Evolutionary conservation across 805 yeast species (phyloP).

Genomic region (Komagataella kurtzmanii): DNA sequence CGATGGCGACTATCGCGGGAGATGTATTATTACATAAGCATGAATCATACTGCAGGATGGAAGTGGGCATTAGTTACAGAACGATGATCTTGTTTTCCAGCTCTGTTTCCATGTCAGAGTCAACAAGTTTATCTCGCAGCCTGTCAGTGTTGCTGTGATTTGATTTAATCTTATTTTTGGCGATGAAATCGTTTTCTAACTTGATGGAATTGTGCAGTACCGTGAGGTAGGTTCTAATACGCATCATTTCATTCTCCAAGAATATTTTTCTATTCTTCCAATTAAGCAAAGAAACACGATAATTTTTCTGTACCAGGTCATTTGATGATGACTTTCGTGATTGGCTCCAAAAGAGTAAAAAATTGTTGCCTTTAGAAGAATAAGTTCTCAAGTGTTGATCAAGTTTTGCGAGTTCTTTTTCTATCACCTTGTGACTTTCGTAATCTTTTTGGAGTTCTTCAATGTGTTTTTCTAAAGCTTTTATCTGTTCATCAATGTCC

Average conservation of each 20-base stretch:
- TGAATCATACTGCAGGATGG: no score
- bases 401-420: slow-evolving; percentile 10
- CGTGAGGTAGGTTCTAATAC: slow-evolving; percentile 30
- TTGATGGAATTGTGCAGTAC: slow-evolving; percentile 33
- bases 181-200: slow-evolving; percentile 21
- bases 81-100: neutral
- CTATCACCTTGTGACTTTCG: slow-evolving; percentile 27
- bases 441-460: slow-evolving; percentile 22
- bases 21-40: neutral
- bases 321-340: slow-evolving; percentile 10
- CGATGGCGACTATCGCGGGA: neutral
- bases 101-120: neutral
- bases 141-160: slow-evolving; percentile 1
- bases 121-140: neutral
- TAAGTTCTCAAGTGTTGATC: neutral
- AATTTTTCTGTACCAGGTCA: slow-evolving; percentile 13
- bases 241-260: slow-evolving; percentile 28
- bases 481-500: slow-evolving; percentile 23
- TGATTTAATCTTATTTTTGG: neutral
- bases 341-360: neutral
- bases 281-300: slow-evolving; percentile 22
- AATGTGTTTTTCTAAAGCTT: slow-evolving; percentile 24
- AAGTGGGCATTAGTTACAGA: no score
- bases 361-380: neutral
- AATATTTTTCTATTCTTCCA: slow-evolving; percentile 26